A percentile compares a stretch with the other conserved stretches of the same genome.
Evolutionary conservation across 2,329 filamentous ascomycete genomes (phyloP).

Genomic region (Teratosphaeriaceae sp.): DNA sequence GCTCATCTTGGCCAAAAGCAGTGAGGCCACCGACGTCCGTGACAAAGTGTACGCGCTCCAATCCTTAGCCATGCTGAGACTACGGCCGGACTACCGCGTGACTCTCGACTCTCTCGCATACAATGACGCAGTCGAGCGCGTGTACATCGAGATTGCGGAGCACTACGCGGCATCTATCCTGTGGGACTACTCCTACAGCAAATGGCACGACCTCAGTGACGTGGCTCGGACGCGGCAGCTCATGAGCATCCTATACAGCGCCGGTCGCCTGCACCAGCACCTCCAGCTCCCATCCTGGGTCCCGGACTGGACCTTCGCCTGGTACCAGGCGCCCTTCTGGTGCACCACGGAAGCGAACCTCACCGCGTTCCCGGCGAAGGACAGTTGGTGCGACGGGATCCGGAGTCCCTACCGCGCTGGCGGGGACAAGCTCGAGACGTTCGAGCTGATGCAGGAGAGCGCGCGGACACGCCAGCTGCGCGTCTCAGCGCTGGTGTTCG

Average conservation of each 20-base stretch:
- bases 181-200: slow-evolving; percentile 19
- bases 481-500: slow-evolving; percentile 22
- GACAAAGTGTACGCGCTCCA: slow-evolving; percentile 28
- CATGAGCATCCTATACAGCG: slow-evolving; percentile 27
- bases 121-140: slow-evolving; percentile 12
- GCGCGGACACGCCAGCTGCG: slow-evolving; percentile 13
- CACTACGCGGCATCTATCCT: slow-evolving; percentile 22
- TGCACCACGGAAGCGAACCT: slow-evolving; percentile 20
- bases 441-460: slow-evolving; percentile 19
- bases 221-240: slow-evolving; percentile 20
- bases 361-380: slow-evolving; percentile 10
- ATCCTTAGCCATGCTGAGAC: slow-evolving; percentile 20
- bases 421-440: slow-evolving; percentile 17
- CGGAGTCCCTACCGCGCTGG: slow-evolving; percentile 22
- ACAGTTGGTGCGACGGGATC: slow-evolving; percentile 21
- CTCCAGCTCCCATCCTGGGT: slow-evolving; percentile 27
- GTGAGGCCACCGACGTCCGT: slow-evolving; percentile 22
- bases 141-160: slow-evolving; percentile 22
- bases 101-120: slow-evolving; percentile 23
- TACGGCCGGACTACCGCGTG: slow-evolving; percentile 3
- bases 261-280: slow-evolving; percentile 24
- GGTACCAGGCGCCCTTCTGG: slow-evolving; percentile 26
- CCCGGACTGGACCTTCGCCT: slow-evolving; percentile 26
- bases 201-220: slow-evolving; percentile 18
- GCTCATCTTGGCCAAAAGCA: slow-evolving; percentile 25